phyloP scores from a whole-genome alignment of 768 basidiomycete genomes.

The Stropharia rugosoannulata region DNA sequence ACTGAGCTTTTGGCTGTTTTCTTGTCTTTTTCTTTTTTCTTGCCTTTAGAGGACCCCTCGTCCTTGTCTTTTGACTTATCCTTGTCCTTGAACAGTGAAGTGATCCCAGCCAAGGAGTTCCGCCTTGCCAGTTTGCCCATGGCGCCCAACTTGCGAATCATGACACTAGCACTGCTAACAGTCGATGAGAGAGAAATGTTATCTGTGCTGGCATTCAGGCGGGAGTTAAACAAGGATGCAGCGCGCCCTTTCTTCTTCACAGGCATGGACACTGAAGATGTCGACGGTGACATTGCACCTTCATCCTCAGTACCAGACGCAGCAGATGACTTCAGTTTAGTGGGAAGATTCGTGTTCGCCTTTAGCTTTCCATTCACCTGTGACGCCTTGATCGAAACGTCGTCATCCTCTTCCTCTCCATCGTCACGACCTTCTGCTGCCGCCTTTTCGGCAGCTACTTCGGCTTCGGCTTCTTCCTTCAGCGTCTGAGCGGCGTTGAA shows the following conservation, averaged over 20 bases:
- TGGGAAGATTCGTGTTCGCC: conserved; percentile 28
- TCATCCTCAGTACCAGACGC: conserved; percentile 39
- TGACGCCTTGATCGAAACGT: conserved; percentile 49
- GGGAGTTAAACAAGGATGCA: conserved; percentile 79
- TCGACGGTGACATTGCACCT: conserved; percentile 40
- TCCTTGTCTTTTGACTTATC: conserved; percentile 37
- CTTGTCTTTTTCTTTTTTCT: conserved; percentile 55
- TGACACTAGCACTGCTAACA: conserved; percentile 91
- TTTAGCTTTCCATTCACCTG: conserved; percentile 32
- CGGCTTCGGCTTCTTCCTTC: conserved; percentile 33
- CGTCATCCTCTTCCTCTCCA: conserved; percentile 42
- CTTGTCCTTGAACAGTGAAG: conserved; percentile 91
- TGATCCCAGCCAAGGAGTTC: conserved; percentile 89
- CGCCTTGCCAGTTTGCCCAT: conserved; percentile 87
- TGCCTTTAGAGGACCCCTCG: conserved; percentile 23
- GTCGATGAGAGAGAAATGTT: conserved; percentile 96
- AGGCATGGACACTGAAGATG: conserved; percentile 48
- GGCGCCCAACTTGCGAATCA: conserved; percentile 93
- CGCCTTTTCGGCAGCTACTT: conserved; percentile 29
- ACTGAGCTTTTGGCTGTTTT: conserved; percentile 61
- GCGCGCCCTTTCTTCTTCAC: conserved; percentile 72
- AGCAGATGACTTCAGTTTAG: conserved; percentile 21
- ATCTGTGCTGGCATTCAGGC: conserved; percentile 50
- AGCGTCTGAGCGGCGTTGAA: conserved; percentile 52
- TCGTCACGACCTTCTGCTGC: conserved; percentile 11